These are phyloP conservation scores for Ganoderma lucidum DNA, from an alignment of 1,284 basidiomycete species.

Conservation along the genomic window DNA sequence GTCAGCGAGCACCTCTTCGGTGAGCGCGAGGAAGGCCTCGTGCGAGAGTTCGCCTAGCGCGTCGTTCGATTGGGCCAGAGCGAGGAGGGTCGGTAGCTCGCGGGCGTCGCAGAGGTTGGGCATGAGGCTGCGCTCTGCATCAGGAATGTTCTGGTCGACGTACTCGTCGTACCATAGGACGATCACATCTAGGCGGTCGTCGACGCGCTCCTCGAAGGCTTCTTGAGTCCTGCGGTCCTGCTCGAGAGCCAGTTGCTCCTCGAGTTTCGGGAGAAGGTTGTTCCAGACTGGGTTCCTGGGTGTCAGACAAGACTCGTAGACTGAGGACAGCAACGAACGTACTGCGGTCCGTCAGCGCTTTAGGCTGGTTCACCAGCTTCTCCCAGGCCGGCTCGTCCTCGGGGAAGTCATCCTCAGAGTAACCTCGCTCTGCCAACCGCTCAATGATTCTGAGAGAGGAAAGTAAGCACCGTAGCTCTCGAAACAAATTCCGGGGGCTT, in stretches of 20 bases:
- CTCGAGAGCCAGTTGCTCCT: constrained; percentile 7
- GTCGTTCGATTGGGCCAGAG: constrained; percentile 14
- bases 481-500: neutral
- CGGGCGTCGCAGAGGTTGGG: constrained; percentile 19
- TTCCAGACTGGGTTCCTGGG: constrained; percentile 17
- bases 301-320: neutral
- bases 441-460: constrained; percentile 8
- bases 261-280: constrained; percentile 22
- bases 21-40: constrained; percentile 11
- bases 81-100: constrained; percentile 7
- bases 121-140: constrained; percentile 5
- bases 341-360: constrained; percentile 18
- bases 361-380: neutral
- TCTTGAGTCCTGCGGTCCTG: constrained; percentile 1
- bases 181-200: constrained; percentile 4
- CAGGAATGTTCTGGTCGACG: neutral
- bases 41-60: constrained; percentile 10
- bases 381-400: neutral
- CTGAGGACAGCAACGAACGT: constrained; percentile 4
- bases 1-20: constrained; percentile 5
- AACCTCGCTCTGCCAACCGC: constrained; percentile 14
- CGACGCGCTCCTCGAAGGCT: neutral
- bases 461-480: neutral
- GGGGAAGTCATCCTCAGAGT: constrained; percentile 19
- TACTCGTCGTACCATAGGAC: constrained; percentile 3